A percentile compares a stretch with the other conserved stretches of the same genome.
phyloP scores from a whole-genome alignment of 1,284 basidiomycete genomes.

The Leccinum solheimii region DNA sequence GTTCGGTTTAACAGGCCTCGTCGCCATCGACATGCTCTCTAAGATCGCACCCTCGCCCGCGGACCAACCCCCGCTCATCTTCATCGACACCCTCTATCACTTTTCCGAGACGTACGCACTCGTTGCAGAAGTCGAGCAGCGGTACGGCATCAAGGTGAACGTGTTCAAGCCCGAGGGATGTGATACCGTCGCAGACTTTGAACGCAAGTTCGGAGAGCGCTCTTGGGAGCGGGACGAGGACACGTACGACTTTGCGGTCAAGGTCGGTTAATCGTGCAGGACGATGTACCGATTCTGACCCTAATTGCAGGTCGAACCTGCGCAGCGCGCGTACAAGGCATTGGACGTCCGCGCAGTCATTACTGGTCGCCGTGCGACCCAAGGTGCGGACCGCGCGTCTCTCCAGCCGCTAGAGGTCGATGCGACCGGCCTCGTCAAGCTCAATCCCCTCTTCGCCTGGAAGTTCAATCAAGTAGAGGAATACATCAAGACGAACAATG shows the following conservation, averaged over 20 bases:
- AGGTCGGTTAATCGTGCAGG: constrained; percentile 50
- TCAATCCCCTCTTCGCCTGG: constrained; percentile 95
- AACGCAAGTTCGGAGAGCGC: constrained; percentile 75
- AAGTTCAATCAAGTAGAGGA: constrained; percentile 83
- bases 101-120: constrained; percentile 92
- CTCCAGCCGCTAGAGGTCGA: constrained; percentile 91
- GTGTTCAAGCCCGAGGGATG: constrained; percentile 82
- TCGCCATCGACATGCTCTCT: constrained; percentile 89
- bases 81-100: constrained; percentile 96
- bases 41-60: constrained; percentile 60
- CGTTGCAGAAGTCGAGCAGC: constrained; percentile 75
- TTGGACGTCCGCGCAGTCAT: constrained; percentile 87
- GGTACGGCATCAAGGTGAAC: constrained; percentile 75
- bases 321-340: constrained; percentile 82
- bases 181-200: constrained; percentile 73
- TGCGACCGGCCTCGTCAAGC: constrained; percentile 88
- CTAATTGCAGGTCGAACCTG: constrained; percentile 80
- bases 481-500: constrained; percentile 82
- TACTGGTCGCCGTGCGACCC: constrained; percentile 90
- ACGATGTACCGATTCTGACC: background rate
- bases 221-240: constrained; percentile 91
- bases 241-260: constrained; percentile 91
- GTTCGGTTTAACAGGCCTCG: constrained; percentile 90
- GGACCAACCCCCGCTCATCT: constrained; percentile 69
- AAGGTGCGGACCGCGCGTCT: constrained; percentile 84